phyloP scores from a whole-genome alignment of 345 rosid species.

The Salix purpurea region DNA sequence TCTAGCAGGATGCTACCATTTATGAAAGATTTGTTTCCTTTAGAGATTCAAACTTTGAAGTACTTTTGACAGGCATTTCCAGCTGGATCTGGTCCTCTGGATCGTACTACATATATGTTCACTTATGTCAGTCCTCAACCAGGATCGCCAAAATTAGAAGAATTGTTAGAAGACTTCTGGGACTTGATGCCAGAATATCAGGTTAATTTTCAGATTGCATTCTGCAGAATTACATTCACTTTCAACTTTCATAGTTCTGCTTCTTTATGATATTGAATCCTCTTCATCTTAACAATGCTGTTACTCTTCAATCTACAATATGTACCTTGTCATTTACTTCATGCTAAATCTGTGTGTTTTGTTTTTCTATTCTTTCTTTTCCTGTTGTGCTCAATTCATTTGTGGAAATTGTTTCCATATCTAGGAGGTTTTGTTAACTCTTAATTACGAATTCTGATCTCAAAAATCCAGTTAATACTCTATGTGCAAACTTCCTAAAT shows the following conservation, averaged over 20 bases:
- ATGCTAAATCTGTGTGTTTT: neutral
- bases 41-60: slow-evolving; percentile 7
- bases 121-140: slow-evolving; percentile 83
- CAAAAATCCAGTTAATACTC: too few species aligned
- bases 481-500: too few species aligned
- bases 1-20: slow-evolving; percentile 1
- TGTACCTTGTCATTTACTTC: neutral
- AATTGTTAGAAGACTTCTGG: slow-evolving; percentile 84
- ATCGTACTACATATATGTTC: slow-evolving; percentile 98
- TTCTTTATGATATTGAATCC: slow-evolving; percentile 1
- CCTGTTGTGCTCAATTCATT: neutral
- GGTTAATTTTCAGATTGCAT: slow-evolving; percentile 35
- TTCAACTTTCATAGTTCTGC: slow-evolving; percentile 3
- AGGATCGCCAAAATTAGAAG: slow-evolving; percentile 70
- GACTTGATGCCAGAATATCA: slow-evolving; percentile 85
- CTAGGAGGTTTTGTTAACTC: neutral
- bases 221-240: neutral
- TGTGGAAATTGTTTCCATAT: neutral
- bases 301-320: neutral
- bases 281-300: neutral
- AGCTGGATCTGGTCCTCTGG: slow-evolving; percentile 81
- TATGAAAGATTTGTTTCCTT: neutral
- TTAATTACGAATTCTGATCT: too few species aligned
- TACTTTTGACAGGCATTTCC: slow-evolving; percentile 75
- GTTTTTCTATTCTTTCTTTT: neutral